Percentiles rank a stretch among this genome's conserved stretches.
These are phyloP conservation scores for Gonium pectorale DNA, from an alignment of 139 green algal species.

Conservation along the genomic window DNA sequence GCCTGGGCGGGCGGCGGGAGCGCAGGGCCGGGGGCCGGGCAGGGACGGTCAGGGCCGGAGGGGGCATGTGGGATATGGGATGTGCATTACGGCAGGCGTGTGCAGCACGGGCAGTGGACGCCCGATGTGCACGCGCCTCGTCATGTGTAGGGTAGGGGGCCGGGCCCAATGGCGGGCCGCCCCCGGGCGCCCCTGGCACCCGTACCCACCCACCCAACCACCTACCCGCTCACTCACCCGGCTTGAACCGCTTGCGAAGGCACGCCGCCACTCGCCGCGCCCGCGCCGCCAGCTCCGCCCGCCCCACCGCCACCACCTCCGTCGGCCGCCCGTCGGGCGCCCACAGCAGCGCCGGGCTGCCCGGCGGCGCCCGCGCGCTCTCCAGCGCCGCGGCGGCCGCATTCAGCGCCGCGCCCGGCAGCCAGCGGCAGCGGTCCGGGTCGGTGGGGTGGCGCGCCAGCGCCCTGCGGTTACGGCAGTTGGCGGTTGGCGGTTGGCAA, in stretches of 20 bases:
- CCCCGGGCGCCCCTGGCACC: too few species aligned
- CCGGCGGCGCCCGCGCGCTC: conserved; percentile 55
- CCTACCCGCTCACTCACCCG: conserved; percentile 53
- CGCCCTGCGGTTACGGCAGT: background rate
- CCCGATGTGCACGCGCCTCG: too few species aligned
- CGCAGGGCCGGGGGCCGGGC: background rate
- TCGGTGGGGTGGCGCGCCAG: conserved; percentile 50
- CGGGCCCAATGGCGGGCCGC: too few species aligned
- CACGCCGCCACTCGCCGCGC: conserved; percentile 54
- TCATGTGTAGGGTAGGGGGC: too few species aligned
- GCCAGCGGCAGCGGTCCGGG: conserved; percentile 72
- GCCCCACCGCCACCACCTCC: conserved; percentile 60
- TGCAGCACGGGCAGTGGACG: too few species aligned
- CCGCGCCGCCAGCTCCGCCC: conserved; percentile 61
- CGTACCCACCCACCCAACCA: too few species aligned
- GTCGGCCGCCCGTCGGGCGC: conserved; percentile 67
- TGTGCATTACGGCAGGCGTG: too few species aligned
- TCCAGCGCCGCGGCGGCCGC: conserved; percentile 75
- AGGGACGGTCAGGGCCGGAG: background rate
- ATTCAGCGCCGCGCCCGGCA: conserved; percentile 87
- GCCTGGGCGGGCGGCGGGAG: conserved; percentile 58
- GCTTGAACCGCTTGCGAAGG: conserved; percentile 44
- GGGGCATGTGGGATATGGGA: background rate
- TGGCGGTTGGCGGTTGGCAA: too few species aligned
- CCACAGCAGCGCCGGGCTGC: conserved; percentile 80